A percentile compares a stretch with the other conserved stretches of the same genome.
Evolutionary conservation across 192 early-diverging fungal species (phyloP).

Genomic region (Oehlia diaphana): DNA sequence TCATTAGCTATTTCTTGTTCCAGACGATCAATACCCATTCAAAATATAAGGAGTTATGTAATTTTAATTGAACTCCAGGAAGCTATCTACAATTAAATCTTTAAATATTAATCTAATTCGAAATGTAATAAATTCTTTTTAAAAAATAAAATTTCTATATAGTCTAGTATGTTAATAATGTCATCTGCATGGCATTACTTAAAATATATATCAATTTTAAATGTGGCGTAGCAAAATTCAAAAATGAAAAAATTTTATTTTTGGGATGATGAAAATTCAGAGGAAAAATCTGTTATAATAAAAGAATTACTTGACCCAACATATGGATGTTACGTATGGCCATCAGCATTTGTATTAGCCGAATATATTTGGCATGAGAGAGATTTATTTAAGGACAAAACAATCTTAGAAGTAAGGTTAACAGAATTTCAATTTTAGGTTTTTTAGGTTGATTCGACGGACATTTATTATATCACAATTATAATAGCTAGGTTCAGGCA

Average conservation of each 20-base stretch:
- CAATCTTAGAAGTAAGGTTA: conserved; percentile 39
- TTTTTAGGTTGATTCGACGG: not conserved
- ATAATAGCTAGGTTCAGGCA: conserved; percentile 63
- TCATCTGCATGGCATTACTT: no score
- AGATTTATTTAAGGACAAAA: conserved; percentile 34
- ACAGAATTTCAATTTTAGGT: no score
- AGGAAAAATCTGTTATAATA: not conserved
- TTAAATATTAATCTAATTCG: no score
- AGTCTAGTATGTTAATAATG: no score
- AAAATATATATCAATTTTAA: no score
- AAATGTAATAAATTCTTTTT: no score
- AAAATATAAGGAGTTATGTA: not conserved
- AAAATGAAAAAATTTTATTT: not conserved
- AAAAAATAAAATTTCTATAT: no score
- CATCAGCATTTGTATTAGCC: conserved; percentile 64
- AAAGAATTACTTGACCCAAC: conserved; percentile 45
- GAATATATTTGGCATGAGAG: conserved; percentile 53
- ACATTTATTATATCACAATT: not conserved
- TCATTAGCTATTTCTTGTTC: conserved; percentile 11
- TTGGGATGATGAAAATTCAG: not conserved
- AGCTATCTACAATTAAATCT: no score
- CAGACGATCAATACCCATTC: conserved; percentile 7
- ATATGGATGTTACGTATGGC: conserved; percentile 75
- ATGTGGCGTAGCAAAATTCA: no score
- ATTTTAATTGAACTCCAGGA: no score